Conservation (phyloP, 75 land plant genomes). For the Cunninghamia lanceolata region DNA sequence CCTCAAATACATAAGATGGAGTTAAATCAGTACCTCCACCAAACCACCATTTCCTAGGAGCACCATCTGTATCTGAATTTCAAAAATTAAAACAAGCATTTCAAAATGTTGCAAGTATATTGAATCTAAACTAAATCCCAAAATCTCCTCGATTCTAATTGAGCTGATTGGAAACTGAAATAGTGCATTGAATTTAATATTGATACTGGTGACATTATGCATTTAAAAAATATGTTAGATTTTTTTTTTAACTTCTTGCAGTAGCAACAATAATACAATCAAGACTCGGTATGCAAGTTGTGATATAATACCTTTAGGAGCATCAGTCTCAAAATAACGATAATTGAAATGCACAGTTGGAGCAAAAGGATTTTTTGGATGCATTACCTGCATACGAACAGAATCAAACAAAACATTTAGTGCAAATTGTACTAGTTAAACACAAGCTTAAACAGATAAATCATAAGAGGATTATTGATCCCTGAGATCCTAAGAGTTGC, state of each 20-base stretch:
- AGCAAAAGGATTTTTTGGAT: constrained; percentile 97
- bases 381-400: constrained; percentile 73
- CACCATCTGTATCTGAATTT: constrained; percentile 80
- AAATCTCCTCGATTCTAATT: not conserved
- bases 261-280: not conserved
- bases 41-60: constrained; percentile 99
- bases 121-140: not conserved
- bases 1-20: constrained; percentile 94
- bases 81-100: constrained; percentile 3
- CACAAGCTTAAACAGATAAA: not conserved
- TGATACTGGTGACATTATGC: not conserved
- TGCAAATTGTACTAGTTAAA: not conserved
- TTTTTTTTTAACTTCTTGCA: not conserved
- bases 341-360: constrained; percentile 98
- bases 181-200: not conserved
- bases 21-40: constrained; percentile 99
- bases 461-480: not conserved
- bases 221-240: not conserved
- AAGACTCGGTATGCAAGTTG: not conserved
- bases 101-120: constrained; percentile 3
- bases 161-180: not conserved
- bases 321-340: constrained; percentile 98
- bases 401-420: not conserved
- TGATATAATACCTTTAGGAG: constrained; percentile 79
- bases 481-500: no score